Evolutionary conservation across 2,329 filamentous ascomycete species (phyloP), one percentile per base, ranked within the genome.

Genomic region (Diaporthe vaccinii): DNA sequence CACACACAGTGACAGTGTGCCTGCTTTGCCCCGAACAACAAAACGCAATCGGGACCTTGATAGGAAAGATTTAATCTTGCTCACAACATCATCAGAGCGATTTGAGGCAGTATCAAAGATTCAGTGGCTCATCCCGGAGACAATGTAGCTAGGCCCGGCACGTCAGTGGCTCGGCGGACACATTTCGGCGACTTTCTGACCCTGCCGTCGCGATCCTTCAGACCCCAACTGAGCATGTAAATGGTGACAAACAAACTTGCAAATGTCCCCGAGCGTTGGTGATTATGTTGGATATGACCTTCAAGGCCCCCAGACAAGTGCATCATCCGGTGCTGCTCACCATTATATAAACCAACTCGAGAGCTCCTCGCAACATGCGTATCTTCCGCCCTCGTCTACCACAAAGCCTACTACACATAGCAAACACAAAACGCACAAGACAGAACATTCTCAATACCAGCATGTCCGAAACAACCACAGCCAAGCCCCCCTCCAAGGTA

Each of bases 111-210:
- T 12, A 12, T 20, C 25, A 9, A 1, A 36, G 25, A 8, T 17
- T 20, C 22, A 25, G 8, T 55, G n/a, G 22, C 34, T 39, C n/a
- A 28, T 3, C 14, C 44, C 65, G 31, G 46, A 39, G 44, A 51
- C 46, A 68, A 65, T 39, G 10, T 2, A 6, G 12, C 31, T 20
- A 68, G 28, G 31, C 31, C 31, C 22, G 3, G 46, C 44, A 22
- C 22, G n/a, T n/a, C 22, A 53, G 7, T 53, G 65, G 65, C 65
- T 28, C 46, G 46, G 65, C 65, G 65, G 65, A 68, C 36, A 68
- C 65, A 53, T 68, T 68, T 68, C 65, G 65, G 65, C 31, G 34
- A 68, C 65, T 53, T 68, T 53, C 46, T 20, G 14, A 22, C 22
- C 44, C 12, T 28, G 65, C 46, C 44, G 65, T 20, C 31, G n/a